Evolutionary conservation across 2,329 filamentous ascomycete species (phyloP).

Genomic region (Clonostachys sp.): DNA sequence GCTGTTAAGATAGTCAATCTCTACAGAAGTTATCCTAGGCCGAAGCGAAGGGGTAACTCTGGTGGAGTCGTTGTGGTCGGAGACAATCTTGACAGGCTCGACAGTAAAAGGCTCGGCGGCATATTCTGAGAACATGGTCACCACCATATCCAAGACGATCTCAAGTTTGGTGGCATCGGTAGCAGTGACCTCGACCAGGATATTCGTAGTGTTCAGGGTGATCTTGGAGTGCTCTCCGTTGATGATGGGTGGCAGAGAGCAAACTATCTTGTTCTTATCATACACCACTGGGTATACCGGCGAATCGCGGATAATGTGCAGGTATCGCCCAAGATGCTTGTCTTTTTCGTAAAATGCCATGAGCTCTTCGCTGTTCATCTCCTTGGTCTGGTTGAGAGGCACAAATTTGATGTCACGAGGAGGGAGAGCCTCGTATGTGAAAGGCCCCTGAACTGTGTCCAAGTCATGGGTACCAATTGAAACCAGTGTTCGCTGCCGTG

Average conservation of each 20-base stretch:
- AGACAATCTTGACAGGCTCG: conserved; percentile 89
- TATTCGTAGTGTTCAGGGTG: conserved; percentile 80
- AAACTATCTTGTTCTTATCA: conserved; percentile 80
- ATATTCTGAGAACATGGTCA: conserved; percentile 95
- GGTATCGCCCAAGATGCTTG: conserved; percentile 82
- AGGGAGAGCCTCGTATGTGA: conserved; percentile 89
- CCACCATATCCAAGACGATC: conserved; percentile 91
- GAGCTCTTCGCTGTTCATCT: conserved; percentile 82
- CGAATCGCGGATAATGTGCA: conserved; percentile 91
- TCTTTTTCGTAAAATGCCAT: conserved; percentile 97
- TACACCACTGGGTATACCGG: conserved; percentile 95
- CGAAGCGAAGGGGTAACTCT: conserved; percentile 76
- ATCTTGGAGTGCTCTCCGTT: conserved; percentile 98
- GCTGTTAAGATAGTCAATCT: conserved; percentile 89
- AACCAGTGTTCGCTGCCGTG: conserved; percentile 88
- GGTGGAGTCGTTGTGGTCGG: conserved; percentile 82
- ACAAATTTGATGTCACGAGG: conserved; percentile 91
- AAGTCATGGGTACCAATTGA: conserved; percentile 96
- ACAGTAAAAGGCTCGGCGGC: conserved; percentile 85
- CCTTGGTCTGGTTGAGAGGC: conserved; percentile 85
- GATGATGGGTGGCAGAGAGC: conserved; percentile 95
- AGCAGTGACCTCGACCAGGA: conserved; percentile 96
- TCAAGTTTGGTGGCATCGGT: conserved; percentile 95
- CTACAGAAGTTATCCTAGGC: conserved; percentile 73
- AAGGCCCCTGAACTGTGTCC: conserved; percentile 88